Evolutionary conservation across 768 basidiomycete genomes (phyloP).

Genomic region (Suillus plorans): DNA sequence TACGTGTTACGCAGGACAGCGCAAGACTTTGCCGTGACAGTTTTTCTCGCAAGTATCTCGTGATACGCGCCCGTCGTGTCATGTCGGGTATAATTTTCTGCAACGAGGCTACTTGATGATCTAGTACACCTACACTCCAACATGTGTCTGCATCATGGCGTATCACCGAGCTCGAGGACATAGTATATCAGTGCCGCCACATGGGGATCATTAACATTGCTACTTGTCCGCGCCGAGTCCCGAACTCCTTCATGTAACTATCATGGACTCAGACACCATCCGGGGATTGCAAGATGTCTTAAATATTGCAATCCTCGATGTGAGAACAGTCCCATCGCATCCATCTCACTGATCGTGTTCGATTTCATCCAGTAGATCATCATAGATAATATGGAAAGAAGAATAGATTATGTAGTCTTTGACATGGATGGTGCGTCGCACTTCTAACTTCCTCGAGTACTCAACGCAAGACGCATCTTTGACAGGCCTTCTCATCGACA

Average conservation of each 20-base stretch:
- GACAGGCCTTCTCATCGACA: conserved; percentile 72
- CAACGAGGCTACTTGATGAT: not conserved
- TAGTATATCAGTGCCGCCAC: not conserved
- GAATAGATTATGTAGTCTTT: conserved; percentile 64
- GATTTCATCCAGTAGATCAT: not conserved
- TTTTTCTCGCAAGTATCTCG: not conserved
- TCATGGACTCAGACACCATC: not conserved
- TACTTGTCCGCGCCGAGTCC: not conserved
- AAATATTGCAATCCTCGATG: no score
- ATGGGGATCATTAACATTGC: not conserved
- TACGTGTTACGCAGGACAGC: not conserved
- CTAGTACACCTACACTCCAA: not conserved
- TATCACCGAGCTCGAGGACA: not conserved
- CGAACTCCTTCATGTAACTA: not conserved
- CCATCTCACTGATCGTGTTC: not conserved
- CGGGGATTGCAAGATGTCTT: no score
- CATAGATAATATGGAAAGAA: conserved; percentile 8
- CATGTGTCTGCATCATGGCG: not conserved
- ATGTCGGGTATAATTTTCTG: not conserved
- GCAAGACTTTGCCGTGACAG: not conserved
- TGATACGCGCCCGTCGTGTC: not conserved
- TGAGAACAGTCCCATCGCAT: not conserved
- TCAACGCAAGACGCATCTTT: conserved; percentile 7
- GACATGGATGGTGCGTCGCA: conserved; percentile 64
- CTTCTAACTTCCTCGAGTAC: not conserved